phyloP scores from a whole-genome alignment of 2,329 filamentous ascomycete genomes.

The Cordyceps militaris region DNA sequence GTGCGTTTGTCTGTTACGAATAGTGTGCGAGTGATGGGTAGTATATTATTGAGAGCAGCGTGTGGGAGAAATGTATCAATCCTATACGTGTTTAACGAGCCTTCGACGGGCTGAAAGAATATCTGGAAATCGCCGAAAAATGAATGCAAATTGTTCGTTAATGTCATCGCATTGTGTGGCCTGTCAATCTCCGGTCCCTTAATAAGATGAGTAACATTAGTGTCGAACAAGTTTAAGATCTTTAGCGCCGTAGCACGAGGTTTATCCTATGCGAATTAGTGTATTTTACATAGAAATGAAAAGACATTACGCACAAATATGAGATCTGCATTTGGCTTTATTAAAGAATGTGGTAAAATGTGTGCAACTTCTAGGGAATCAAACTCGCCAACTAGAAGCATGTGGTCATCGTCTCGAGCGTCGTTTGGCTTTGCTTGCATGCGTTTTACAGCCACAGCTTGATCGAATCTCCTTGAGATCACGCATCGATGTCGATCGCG shows the following conservation, averaged over 20 bases:
- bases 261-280: constrained; percentile 13
- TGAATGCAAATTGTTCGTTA: constrained; percentile 16
- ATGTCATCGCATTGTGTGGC: constrained; percentile 29
- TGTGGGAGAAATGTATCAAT: constrained; percentile 17
- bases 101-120: constrained; percentile 17
- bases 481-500: constrained; percentile 14
- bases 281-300: neutral
- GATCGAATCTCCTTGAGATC: constrained; percentile 13
- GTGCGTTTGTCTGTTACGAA: constrained; percentile 20
- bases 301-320: constrained; percentile 8
- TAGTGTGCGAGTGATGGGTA: constrained; percentile 26
- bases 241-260: constrained; percentile 27
- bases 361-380: constrained; percentile 17
- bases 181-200: constrained; percentile 33
- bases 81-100: constrained; percentile 16
- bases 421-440: neutral
- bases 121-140: constrained; percentile 19
- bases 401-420: constrained; percentile 13
- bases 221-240: constrained; percentile 37
- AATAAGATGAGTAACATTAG: constrained; percentile 28
- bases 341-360: constrained; percentile 15
- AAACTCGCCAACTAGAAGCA: constrained; percentile 8
- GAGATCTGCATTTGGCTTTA: constrained; percentile 9
- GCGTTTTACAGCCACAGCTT: neutral
- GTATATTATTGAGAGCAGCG: neutral